Evolutionary conservation across 192 early-diverging fungal species (phyloP), one percentile per base, ranked within the genome.

Genomic region (Geranomyces michiganensis): DNA sequence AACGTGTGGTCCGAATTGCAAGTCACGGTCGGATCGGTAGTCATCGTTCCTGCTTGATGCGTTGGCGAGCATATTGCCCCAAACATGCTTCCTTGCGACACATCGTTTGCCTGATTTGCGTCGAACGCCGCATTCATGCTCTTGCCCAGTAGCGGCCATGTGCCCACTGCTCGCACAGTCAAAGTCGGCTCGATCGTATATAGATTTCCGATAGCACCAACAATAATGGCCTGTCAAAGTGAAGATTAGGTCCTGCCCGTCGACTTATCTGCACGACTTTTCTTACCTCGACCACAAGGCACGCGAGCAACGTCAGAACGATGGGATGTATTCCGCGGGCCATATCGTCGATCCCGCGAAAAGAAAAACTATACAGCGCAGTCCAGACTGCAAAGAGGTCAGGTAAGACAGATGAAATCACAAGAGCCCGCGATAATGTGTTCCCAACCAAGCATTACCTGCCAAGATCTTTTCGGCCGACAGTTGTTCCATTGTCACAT

Each of bases 301-400:
- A 22, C 1, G 36, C 43, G n/a, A 65, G 30, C 63, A 65, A 12
- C 5, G 43, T 21, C 3, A 41, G 12, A 31, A 36, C 63, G 22
- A 65, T 65, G 3, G 44, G 32, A 21, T 22, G 4, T 3, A 27
- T 15, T 4, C 63, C 63, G 6, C 3, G 1, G 36, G 44, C 21
- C 33, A 65, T 22, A 24, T 46, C 63, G 36, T 65, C 63, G 8
- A 65, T 44, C 41, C 63, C 63, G 21, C 63, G 63, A 22, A 65
- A 65, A 5, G 63, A 65, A 9, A 4, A 29, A 29, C 63, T 65
- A 41, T 65, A 65, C 36, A 65, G 36, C 21, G 63, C 63, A 5
- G 41, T 12, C 63, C 63, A 65, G 24, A 41, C 36, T 41, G 36
- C 36, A 3, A 41, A 41, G 36, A 10, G 36, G 10, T 41, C 36